Evolutionary conservation across 2,329 filamentous ascomycete species (phyloP).

Genomic region (Colletotrichum destructivum): DNA sequence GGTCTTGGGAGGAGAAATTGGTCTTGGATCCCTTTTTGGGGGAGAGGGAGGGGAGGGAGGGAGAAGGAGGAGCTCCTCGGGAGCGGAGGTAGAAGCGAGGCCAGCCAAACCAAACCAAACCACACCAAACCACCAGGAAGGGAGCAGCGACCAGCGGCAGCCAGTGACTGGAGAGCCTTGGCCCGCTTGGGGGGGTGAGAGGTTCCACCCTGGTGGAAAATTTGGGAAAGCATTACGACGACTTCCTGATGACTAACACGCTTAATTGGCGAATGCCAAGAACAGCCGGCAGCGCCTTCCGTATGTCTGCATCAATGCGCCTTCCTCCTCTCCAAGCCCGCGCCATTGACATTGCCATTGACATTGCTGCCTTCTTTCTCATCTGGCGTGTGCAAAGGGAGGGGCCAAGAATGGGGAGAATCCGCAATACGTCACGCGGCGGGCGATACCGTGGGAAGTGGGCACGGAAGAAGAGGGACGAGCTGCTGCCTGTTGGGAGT

Average conservation of each 20-base stretch:
- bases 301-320: constrained; percentile 14
- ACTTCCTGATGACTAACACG: constrained; percentile 39
- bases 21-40: constrained; percentile 8
- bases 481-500: not conserved
- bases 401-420: not conserved
- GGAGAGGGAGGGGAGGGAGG: constrained; percentile 11
- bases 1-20: constrained; percentile 12
- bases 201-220: constrained; percentile 35
- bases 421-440: constrained; percentile 13
- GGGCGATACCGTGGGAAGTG: not conserved
- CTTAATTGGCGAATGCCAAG: constrained; percentile 27
- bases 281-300: constrained; percentile 38
- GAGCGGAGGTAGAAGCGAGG: not conserved
- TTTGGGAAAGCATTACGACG: constrained; percentile 42
- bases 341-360: not conserved
- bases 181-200: not conserved
- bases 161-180: not conserved
- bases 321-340: constrained; percentile 13
- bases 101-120: not conserved
- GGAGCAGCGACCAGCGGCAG: not conserved
- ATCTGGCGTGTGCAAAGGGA: not conserved
- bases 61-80: not conserved
- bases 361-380: constrained; percentile 2
- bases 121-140: not conserved
- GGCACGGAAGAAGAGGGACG: not conserved